These are phyloP conservation scores for Quercus glauca DNA, from an alignment of 306 rosid genomes.

Conservation along the genomic window DNA sequence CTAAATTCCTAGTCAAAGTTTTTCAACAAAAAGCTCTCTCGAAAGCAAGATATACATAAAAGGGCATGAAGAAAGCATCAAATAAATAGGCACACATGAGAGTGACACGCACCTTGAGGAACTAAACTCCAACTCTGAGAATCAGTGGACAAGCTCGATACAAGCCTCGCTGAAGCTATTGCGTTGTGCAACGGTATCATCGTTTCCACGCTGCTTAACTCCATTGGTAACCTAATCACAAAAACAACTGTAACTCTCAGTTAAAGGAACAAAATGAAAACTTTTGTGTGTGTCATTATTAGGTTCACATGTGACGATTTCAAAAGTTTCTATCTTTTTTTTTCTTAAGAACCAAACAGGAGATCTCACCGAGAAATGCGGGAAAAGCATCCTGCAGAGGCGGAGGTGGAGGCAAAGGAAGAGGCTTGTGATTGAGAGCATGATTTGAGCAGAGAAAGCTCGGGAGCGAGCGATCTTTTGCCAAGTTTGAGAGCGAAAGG, in stretches of 20 bases:
- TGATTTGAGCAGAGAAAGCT: no score
- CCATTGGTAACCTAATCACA: slow-evolving; percentile 61
- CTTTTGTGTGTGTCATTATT: neutral
- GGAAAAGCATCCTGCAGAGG: slow-evolving; percentile 45
- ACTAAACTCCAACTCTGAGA: slow-evolving; percentile 75
- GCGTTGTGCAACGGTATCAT: slow-evolving; percentile 73
- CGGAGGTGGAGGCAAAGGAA: neutral
- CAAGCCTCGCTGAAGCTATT: slow-evolving; percentile 74
- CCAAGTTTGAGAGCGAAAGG: no score
- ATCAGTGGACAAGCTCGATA: slow-evolving; percentile 63
- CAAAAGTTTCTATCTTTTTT: neutral
- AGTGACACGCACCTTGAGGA: slow-evolving; percentile 64
- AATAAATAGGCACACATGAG: neutral
- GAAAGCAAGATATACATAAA: neutral
- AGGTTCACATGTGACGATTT: no score
- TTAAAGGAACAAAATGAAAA: neutral
- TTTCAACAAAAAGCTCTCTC: neutral
- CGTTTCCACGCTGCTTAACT: slow-evolving; percentile 62
- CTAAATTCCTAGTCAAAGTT: neutral
- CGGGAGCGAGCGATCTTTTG: no score
- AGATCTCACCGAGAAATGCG: slow-evolving; percentile 51
- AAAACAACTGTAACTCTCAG: neutral
- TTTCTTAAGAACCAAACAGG: neutral
- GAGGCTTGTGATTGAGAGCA: no score
- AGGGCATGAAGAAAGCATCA: neutral